A percentile compares a stretch with the other conserved stretches of the same genome.
phyloP scores from a whole-genome alignment of 306 rosid species.

The Echinosophora koreensis region DNA sequence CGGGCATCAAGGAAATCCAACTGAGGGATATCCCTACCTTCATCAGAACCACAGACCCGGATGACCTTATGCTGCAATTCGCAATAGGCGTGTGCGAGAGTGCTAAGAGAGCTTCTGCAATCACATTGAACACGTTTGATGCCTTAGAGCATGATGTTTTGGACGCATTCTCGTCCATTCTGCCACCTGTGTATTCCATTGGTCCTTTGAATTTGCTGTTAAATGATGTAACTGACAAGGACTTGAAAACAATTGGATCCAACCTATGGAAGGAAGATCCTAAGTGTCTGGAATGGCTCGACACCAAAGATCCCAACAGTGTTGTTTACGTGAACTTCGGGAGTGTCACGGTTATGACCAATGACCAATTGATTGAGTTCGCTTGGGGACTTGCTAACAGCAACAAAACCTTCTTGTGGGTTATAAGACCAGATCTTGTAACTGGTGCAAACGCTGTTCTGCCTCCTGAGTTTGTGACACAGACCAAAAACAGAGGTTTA shows the following conservation, averaged over 20 bases:
- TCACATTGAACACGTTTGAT: conserved; percentile 61
- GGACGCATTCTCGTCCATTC: conserved; percentile 43
- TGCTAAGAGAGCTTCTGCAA: conserved; percentile 50
- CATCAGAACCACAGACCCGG: conserved; percentile 54
- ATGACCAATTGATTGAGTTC: conserved; percentile 37
- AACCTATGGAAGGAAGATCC: conserved; percentile 64
- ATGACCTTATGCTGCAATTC: conserved; percentile 49
- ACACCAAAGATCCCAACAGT: too few relatives aligned
- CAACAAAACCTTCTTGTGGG: conserved; percentile 28
- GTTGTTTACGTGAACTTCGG: too few relatives aligned
- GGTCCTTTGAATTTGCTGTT: conserved; percentile 54
- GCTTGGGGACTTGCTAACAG: conserved; percentile 33
- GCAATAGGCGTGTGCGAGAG: neutral
- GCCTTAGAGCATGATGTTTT: conserved; percentile 52
- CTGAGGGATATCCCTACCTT: conserved; percentile 57
- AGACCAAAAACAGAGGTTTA: conserved; percentile 50
- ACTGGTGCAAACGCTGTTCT: neutral
- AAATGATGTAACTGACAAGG: conserved; percentile 31
- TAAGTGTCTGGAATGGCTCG: too few relatives aligned
- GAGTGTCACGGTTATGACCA: neutral
- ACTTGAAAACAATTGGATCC: conserved; percentile 41
- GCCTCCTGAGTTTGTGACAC: conserved; percentile 20
- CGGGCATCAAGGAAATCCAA: conserved; percentile 41
- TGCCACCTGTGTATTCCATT: conserved; percentile 56
- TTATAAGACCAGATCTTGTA: conserved; percentile 32